Evolutionary conservation across 225 moss, liverwort and hornwort species (phyloP).

Genomic region (Straminergon stramineum): DNA sequence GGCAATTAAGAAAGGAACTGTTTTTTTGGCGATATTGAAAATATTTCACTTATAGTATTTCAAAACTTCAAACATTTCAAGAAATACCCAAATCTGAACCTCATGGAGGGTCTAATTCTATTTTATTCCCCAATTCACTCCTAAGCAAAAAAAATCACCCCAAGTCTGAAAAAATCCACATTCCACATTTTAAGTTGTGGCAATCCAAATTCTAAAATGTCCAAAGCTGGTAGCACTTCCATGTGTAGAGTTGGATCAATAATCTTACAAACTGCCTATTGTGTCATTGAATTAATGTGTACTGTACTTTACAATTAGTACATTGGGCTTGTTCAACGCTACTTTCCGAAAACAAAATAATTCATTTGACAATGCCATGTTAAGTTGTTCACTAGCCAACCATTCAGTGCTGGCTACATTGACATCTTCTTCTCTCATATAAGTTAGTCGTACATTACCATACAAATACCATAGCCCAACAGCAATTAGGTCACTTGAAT

Average conservation of each 20-base stretch:
- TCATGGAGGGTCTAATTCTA: no score
- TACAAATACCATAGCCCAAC: background rate
- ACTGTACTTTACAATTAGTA: background rate
- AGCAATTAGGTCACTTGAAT: background rate
- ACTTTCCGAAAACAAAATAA: background rate
- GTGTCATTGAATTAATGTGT: background rate
- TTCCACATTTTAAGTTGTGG: no score
- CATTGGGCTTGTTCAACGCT: background rate
- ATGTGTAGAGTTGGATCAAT: background rate
- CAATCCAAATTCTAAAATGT: background rate
- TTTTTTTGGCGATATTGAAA: no score
- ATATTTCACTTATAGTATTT: no score
- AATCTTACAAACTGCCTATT: background rate
- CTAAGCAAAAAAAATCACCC: background rate
- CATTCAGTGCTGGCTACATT: background rate
- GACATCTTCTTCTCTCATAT: background rate
- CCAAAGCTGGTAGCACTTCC: background rate
- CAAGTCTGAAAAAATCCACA: background rate
- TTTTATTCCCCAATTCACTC: background rate
- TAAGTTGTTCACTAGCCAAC: background rate
- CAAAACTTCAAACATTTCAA: no score
- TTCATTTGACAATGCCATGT: background rate
- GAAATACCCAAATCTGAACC: no score
- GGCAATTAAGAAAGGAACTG: no score
- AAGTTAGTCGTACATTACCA: no score